phyloP scores from a whole-genome alignment of 2,329 filamentous ascomycete species.

The Decorospora gaudefroyi region DNA sequence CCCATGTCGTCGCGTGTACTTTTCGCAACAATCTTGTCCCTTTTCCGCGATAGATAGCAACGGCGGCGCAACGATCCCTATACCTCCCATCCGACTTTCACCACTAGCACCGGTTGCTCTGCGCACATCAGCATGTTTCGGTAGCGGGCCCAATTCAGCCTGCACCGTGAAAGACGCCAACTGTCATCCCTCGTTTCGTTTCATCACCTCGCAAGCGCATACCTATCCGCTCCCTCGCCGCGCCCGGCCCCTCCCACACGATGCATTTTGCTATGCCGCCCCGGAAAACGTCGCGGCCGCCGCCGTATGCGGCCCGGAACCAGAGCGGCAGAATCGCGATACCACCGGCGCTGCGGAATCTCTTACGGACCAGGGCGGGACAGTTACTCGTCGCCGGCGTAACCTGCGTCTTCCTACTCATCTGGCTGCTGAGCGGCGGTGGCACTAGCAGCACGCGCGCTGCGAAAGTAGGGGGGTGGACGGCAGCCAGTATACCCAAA shows the following conservation, averaged over 20 bases:
- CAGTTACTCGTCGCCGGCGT: constrained; percentile 61
- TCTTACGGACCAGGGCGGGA: constrained; percentile 61
- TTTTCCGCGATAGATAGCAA: constrained; percentile 16
- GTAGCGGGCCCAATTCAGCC: too few species aligned
- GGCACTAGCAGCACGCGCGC: constrained; percentile 24
- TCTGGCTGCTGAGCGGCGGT: constrained; percentile 45
- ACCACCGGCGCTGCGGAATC: constrained; percentile 54
- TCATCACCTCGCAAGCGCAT: constrained; percentile 8
- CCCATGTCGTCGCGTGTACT: constrained; percentile 22
- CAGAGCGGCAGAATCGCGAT: constrained; percentile 45
- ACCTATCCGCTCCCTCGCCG: constrained; percentile 26
- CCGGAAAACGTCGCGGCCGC: constrained; percentile 78
- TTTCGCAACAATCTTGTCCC: constrained; percentile 16
- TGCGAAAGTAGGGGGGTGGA: constrained; percentile 15
- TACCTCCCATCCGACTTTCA: too few species aligned
- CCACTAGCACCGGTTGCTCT: too few species aligned
- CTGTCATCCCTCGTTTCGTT: constrained; percentile 31
- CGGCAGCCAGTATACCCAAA: constrained; percentile 28
- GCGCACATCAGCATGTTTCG: constrained; percentile 21
- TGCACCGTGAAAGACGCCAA: constrained; percentile 9
- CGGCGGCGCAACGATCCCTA: neutral
- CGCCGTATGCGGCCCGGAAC: constrained; percentile 68
- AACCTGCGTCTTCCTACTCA: constrained; percentile 57
- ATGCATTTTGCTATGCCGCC: constrained; percentile 91
- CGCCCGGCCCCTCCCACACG: constrained; percentile 25